Evolutionary conservation across 2,329 filamentous ascomycete genomes (phyloP).

Genomic region (Calonectria henricotiae): DNA sequence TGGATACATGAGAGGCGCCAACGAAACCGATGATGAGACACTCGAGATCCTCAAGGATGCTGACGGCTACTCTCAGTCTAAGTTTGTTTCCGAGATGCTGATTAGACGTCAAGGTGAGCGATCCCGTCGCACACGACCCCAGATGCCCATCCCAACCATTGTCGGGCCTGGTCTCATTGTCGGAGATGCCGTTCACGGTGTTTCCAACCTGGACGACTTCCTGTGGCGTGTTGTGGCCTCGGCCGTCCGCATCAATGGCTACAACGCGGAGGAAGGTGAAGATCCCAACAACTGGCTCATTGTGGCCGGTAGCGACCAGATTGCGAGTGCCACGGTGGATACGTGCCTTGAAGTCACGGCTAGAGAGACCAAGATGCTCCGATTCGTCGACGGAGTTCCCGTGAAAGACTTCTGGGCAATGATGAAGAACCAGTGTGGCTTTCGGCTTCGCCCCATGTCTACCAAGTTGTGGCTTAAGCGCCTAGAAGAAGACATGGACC

Average conservation of each 20-base stretch:
- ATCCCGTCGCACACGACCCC: slow-evolving; percentile 14
- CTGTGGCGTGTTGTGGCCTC: slow-evolving; percentile 34
- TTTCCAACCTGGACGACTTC: slow-evolving; percentile 26
- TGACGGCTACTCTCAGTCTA: slow-evolving; percentile 39
- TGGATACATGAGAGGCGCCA: slow-evolving; percentile 22
- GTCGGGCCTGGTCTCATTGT: slow-evolving; percentile 10
- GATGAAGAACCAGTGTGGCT: slow-evolving; percentile 28
- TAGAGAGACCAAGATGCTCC: slow-evolving; percentile 21
- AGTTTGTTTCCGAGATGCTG: slow-evolving; percentile 36
- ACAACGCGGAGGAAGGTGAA: slow-evolving; percentile 24
- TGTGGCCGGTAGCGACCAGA: slow-evolving; percentile 33
- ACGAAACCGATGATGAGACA: slow-evolving; percentile 12
- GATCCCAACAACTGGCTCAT: slow-evolving; percentile 31
- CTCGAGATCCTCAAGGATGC: slow-evolving; percentile 25
- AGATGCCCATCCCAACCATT: slow-evolving; percentile 9
- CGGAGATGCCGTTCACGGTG: slow-evolving; percentile 12
- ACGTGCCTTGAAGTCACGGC: slow-evolving; percentile 11
- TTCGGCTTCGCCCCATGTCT: slow-evolving; percentile 26
- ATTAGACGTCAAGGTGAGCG: slow-evolving; percentile 33
- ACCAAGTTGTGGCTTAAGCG: slow-evolving; percentile 18
- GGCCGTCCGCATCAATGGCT: slow-evolving; percentile 28
- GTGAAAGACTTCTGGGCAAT: slow-evolving; percentile 30
- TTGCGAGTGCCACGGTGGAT: slow-evolving; percentile 21
- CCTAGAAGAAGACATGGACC: slow-evolving; percentile 25
- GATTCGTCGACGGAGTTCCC: slow-evolving; percentile 29